Evolutionary conservation across 2,329 filamentous ascomycete species (phyloP).

Genomic region (Albifimbria verrucaria): DNA sequence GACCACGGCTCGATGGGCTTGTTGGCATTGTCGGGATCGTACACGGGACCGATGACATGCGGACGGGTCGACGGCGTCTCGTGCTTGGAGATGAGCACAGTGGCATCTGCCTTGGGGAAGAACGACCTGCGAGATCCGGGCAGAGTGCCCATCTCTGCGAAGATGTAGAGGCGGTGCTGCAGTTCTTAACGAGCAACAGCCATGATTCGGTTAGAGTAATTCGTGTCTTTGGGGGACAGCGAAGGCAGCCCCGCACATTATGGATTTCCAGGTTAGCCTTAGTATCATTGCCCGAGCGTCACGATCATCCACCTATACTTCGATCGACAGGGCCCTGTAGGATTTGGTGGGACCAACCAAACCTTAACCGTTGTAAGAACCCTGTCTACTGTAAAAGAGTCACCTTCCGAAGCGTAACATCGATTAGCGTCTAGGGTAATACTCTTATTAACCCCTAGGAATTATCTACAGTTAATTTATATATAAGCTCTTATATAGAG

Average conservation of each 20-base stretch:
- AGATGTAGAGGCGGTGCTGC: neutral
- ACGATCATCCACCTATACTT: too few relatives aligned
- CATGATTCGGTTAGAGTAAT: neutral
- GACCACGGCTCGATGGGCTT: conserved; percentile 13
- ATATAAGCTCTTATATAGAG: neutral
- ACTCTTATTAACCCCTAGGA: neutral
- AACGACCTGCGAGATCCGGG: conserved; percentile 8
- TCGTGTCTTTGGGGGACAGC: neutral
- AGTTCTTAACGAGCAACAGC: neutral
- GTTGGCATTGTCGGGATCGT: conserved; percentile 11
- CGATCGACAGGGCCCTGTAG: too few relatives aligned
- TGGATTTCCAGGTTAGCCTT: too few relatives aligned
- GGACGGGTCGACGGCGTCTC: conserved; percentile 10
- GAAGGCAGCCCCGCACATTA: neutral
- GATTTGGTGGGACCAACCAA: too few relatives aligned
- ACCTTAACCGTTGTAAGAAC: too few relatives aligned
- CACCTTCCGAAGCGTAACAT: too few relatives aligned
- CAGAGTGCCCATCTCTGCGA: neutral
- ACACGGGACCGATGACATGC: conserved; percentile 14
- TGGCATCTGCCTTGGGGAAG: conserved; percentile 21
- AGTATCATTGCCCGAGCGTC: too few relatives aligned
- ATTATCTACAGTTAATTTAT: neutral
- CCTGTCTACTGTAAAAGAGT: too few relatives aligned
- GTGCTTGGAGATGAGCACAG: conserved; percentile 16
- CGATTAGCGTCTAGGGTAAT: too few relatives aligned